Conservation (phyloP, 2,329 filamentous ascomycete species). For the Hypoxylon sp. region DNA sequence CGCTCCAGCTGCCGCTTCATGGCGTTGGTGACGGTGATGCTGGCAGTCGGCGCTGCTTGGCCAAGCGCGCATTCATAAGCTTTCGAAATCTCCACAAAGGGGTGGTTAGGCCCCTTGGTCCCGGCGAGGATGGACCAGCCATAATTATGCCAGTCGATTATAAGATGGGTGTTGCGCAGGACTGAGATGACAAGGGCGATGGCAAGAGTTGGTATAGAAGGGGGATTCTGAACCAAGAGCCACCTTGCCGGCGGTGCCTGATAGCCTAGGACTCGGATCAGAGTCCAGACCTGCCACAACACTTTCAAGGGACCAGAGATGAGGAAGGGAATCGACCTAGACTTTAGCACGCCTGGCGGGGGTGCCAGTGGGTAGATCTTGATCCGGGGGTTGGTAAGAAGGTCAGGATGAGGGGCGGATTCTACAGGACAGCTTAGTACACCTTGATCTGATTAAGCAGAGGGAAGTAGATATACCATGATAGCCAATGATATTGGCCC, state of each 20-base stretch:
- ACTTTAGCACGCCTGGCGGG: slow-evolving; percentile 72
- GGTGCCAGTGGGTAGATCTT: slow-evolving; percentile 73
- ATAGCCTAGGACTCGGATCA: slow-evolving; percentile 79
- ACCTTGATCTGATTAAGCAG: slow-evolving; percentile 3
- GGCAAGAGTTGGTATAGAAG: slow-evolving; percentile 88
- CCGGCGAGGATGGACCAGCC: slow-evolving; percentile 89
- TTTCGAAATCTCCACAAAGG: slow-evolving; percentile 78
- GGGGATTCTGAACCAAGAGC: slow-evolving; percentile 94
- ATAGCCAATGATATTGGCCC: slow-evolving; percentile 88
- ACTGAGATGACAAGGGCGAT: slow-evolving; percentile 76
- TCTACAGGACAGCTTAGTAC: slow-evolving; percentile 56
- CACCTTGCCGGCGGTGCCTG: slow-evolving; percentile 76
- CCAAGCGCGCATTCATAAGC: slow-evolving; percentile 80
- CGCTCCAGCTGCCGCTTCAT: slow-evolving; percentile 78
- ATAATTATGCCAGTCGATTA: slow-evolving; percentile 99
- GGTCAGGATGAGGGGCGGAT: slow-evolving; percentile 80
- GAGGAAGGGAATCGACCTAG: slow-evolving; percentile 77
- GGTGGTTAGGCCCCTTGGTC: slow-evolving; percentile 65
- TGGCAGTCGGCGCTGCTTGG: slow-evolving; percentile 69
- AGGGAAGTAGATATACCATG: slow-evolving; percentile 62
- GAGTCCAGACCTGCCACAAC: slow-evolving; percentile 76
- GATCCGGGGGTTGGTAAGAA: slow-evolving; percentile 73
- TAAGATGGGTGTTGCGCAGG: slow-evolving; percentile 79
- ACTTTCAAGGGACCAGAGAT: slow-evolving; percentile 85
- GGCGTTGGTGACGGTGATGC: slow-evolving; percentile 88